Evolutionary conservation across 148 eudicot genomes (phyloP).

Genomic region (Chenopodium album): DNA sequence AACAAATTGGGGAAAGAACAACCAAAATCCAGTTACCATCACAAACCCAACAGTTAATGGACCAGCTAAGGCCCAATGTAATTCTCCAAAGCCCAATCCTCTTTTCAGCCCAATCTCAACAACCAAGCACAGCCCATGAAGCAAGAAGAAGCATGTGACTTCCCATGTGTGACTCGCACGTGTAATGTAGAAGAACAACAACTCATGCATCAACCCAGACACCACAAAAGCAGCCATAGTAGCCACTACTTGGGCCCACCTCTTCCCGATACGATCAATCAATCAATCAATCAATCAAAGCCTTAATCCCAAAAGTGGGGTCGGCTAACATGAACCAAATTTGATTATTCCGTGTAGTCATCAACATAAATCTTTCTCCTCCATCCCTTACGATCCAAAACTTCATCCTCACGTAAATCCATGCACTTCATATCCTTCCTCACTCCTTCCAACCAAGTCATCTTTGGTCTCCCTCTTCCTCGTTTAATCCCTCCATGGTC

Average conservation of each 20-base stretch:
- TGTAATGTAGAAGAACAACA: conserved; percentile 28
- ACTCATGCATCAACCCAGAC: conserved; percentile 35
- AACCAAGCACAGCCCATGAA: conserved; percentile 35
- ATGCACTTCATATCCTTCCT: no score
- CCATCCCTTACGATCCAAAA: no score
- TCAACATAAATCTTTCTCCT: no score
- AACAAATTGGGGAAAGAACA: conserved; percentile 41
- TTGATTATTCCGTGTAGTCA: no score
- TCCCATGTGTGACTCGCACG: conserved; percentile 41
- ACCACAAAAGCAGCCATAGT: conserved; percentile 28
- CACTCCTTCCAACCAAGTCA: no score
- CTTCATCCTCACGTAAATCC: no score
- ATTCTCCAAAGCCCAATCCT: conserved; percentile 23
- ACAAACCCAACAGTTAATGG: conserved; percentile 41
- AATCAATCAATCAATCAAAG: no score
- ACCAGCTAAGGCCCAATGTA: conserved; percentile 35
- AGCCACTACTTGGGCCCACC: conserved; percentile 18
- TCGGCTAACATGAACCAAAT: no score
- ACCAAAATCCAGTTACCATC: conserved; percentile 37
- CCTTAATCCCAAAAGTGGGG: no score
- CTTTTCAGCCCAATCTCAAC: conserved; percentile 36
- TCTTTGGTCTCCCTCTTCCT: no score
- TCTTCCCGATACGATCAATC: not conserved
- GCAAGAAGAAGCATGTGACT: conserved; percentile 35
- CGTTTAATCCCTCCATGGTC: no score